These are phyloP conservation scores for Acer negundo DNA, from an alignment of 345 rosid genomes.

Conservation along the genomic window DNA sequence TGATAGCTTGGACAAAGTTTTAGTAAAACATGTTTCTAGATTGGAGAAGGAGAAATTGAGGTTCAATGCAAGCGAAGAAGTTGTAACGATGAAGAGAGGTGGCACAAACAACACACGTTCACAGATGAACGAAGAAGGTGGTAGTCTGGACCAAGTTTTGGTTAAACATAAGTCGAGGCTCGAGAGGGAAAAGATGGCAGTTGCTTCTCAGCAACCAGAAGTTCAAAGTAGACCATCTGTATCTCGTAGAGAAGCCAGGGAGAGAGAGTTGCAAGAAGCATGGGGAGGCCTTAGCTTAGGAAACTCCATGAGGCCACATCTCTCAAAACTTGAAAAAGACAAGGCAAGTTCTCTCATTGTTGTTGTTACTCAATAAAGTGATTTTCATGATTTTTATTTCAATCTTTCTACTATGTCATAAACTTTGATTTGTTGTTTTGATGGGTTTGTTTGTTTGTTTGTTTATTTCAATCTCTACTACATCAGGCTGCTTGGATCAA, in stretches of 20 bases:
- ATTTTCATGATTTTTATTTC: neutral
- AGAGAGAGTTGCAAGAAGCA: conserved; percentile 78
- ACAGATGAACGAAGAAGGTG: conserved; percentile 40
- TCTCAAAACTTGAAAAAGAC: conserved; percentile 80
- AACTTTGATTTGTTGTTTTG: neutral
- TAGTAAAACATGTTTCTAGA: conserved; percentile 77
- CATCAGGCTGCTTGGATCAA: conserved; percentile 83
- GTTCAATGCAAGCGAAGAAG: conserved; percentile 35
- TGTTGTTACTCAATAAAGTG: neutral
- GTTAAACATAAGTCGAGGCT: conserved; percentile 60
- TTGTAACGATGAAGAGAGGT: conserved; percentile 38
- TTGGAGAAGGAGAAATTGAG: conserved; percentile 70
- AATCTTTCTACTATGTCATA: neutral
- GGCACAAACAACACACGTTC: conserved; percentile 23
- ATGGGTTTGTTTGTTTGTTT: conserved; percentile 9
- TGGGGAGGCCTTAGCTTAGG: conserved; percentile 94
- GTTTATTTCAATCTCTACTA: conserved; percentile 12
- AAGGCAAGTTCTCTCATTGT: conserved; percentile 50
- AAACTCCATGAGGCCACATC: conserved; percentile 63
- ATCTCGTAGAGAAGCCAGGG: conserved; percentile 68
- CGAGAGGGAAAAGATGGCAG: conserved; percentile 60
- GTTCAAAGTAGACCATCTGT: conserved; percentile 31
- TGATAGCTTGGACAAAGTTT: conserved; percentile 74
- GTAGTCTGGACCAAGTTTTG: conserved; percentile 51
- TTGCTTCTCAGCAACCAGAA: conserved; percentile 26